Evolutionary conservation across 345 rosid genomes (phyloP).

Genomic region (Citrus cavaleriei): DNA sequence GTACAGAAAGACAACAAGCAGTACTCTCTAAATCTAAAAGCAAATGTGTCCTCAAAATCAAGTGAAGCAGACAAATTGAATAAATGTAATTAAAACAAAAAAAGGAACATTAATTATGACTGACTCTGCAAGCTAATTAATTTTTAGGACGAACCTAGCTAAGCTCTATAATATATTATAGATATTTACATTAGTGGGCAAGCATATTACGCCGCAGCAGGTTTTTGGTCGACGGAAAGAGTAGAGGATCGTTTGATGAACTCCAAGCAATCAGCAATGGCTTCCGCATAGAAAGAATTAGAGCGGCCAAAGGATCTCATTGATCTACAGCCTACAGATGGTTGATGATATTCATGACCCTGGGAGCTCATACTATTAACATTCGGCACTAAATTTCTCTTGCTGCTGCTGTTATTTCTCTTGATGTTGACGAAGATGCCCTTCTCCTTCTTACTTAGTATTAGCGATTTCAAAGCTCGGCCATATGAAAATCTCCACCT

Average conservation of each 20-base stretch:
- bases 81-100: no score
- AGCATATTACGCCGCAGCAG: not conserved
- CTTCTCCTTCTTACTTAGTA: slow-evolving; percentile 3
- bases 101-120: not conserved
- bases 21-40: no score
- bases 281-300: slow-evolving; percentile 70
- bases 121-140: not conserved
- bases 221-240: slow-evolving; percentile 37
- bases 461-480: slow-evolving; percentile 28
- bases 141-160: not conserved
- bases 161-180: no score
- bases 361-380: not conserved
- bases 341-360: no score
- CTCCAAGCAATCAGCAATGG: slow-evolving; percentile 81
- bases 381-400: slow-evolving; percentile 13
- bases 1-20: no score
- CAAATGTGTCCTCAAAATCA: no score
- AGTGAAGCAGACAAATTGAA: no score
- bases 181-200: no score
- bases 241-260: slow-evolving; percentile 75
- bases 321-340: no score
- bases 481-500: slow-evolving; percentile 39
- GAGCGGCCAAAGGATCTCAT: slow-evolving; percentile 39
- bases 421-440: not conserved
- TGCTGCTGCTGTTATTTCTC: not conserved